Evolutionary conservation across 306 rosid genomes (phyloP), one percentile per base, ranked within the genome.

Genomic region (Carpinus fangiana): DNA sequence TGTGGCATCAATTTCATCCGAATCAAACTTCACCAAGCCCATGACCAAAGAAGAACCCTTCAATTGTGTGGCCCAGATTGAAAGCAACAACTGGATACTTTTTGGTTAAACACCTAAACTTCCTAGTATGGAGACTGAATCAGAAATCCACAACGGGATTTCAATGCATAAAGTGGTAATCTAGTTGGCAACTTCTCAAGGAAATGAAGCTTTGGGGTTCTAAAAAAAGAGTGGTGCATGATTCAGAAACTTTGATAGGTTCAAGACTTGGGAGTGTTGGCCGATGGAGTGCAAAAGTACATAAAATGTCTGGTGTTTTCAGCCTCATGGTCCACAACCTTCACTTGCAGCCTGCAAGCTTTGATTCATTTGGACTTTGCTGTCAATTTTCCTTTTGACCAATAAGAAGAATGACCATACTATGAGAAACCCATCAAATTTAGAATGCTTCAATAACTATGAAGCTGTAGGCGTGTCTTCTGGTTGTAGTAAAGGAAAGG

Each of bases 161-260:
- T 78, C 86, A 28, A 88, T 83, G 89, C 88, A 85, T 17, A 82
- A 81, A 8, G 48, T 72, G 28, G 78, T 70, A 6, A 36, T 64
- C 65, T 53, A 61, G 7, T 23, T 70, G 50, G 41, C 54, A 4
- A 55, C 79, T 11, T 26, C 79, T 1, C 45, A 46, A 5, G 23
- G 79, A 56, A 73, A 70, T 3, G 84, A n/a, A n/a, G 45, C 45
- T 10, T 17, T 86, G 2, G 78, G 52, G 43, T 51, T 87, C 91
- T 8, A 76, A 65, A 9, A 82, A 88, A 77, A 72, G 59, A 62
- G 34, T 55, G 8, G 18, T 79, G 8, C 10, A 74, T 17, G 81
- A 76, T 21, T 77, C 53, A 3, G 52, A 75, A 72, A 13, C 65
- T 2, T 18, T 67, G 11, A 54, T 36, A 13, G 69, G 38, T 14